These are phyloP conservation scores for Eimeria nieschulzi DNA, from an alignment of 169 alveolate species.

Conservation along the genomic window DNA sequence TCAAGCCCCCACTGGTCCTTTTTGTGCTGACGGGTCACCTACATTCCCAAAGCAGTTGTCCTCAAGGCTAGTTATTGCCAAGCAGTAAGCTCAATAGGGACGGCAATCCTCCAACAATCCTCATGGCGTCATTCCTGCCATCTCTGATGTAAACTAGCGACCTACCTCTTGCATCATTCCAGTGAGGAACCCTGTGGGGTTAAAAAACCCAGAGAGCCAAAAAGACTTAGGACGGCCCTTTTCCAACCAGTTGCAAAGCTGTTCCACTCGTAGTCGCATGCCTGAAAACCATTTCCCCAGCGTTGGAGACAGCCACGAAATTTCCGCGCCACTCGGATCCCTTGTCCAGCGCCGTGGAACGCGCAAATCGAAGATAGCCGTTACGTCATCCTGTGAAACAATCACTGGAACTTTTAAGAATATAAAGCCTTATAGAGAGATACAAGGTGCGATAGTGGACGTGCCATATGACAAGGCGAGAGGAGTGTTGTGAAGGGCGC, in stretches of 20 bases:
- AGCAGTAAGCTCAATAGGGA: background rate
- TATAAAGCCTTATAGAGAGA: background rate
- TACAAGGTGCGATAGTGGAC: no score
- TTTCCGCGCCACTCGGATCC: constrained; percentile 97
- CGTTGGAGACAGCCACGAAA: constrained; percentile 95
- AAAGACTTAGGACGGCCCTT: constrained; percentile 92
- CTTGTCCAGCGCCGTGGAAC: constrained; percentile 94
- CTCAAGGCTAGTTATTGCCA: background rate
- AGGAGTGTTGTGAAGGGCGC: no score
- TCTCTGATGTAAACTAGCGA: background rate
- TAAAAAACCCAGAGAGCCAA: constrained; percentile 96
- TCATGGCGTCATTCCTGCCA: background rate
- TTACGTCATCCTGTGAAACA: constrained; percentile 79
- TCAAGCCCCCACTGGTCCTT: constrained; percentile 94
- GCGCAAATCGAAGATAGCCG: constrained; percentile 88
- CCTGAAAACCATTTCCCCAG: constrained; percentile 97
- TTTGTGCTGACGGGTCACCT: constrained; percentile 90
- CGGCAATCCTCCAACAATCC: no score
- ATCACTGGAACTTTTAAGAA: background rate
- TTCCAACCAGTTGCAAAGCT: constrained; percentile 92
- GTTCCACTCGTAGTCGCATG: constrained; percentile 91
- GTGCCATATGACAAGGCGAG: no score
- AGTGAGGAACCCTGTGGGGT: constrained; percentile 93
- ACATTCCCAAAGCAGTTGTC: background rate
- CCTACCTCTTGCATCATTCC: constrained; percentile 95